phyloP scores from a whole-genome alignment of 2,329 filamentous ascomycete genomes.

The Fusarium nelsonii region DNA sequence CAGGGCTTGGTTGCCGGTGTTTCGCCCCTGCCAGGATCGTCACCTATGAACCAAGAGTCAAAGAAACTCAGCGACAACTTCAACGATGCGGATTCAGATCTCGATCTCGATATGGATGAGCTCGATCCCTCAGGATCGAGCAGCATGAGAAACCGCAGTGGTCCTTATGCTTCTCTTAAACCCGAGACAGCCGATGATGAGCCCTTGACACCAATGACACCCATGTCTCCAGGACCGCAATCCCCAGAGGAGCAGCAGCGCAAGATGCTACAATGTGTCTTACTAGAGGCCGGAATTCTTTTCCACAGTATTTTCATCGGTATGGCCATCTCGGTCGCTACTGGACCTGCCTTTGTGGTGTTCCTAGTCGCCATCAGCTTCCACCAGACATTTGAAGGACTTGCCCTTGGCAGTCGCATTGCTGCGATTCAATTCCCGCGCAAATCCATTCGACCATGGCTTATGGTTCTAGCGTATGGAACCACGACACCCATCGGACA shows the following conservation, averaged over 20 bases:
- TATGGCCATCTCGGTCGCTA: conserved; percentile 86
- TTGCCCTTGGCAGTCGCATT: conserved; percentile 87
- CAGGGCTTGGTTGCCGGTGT: conserved; percentile 69
- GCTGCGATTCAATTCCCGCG: conserved; percentile 83
- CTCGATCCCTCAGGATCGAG: conserved; percentile 60
- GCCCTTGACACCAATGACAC: conserved; percentile 43
- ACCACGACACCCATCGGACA: conserved; percentile 85
- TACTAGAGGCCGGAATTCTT: conserved; percentile 85
- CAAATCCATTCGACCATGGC: conserved; percentile 80
- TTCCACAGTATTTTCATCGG: conserved; percentile 90
- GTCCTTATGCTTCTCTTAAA: conserved; percentile 52
- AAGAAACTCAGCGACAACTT: conserved; percentile 52
- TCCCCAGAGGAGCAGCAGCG: conserved; percentile 71
- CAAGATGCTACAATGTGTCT: conserved; percentile 79
- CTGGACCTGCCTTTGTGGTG: conserved; percentile 81
- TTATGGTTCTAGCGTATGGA: conserved; percentile 83
- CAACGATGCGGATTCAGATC: conserved; percentile 65
- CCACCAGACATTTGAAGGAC: conserved; percentile 89
- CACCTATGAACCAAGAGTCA: conserved; percentile 53
- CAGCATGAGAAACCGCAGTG: conserved; percentile 43
- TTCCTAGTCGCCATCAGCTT: conserved; percentile 85
- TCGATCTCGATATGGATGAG: conserved; percentile 72
- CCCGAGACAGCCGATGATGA: conserved; percentile 46
- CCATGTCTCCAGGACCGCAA: conserved; percentile 47
- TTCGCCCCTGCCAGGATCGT: conserved; percentile 69